Conservation (phyloP, 306 rosid species). For the Sphenostylis stenocarpa region DNA sequence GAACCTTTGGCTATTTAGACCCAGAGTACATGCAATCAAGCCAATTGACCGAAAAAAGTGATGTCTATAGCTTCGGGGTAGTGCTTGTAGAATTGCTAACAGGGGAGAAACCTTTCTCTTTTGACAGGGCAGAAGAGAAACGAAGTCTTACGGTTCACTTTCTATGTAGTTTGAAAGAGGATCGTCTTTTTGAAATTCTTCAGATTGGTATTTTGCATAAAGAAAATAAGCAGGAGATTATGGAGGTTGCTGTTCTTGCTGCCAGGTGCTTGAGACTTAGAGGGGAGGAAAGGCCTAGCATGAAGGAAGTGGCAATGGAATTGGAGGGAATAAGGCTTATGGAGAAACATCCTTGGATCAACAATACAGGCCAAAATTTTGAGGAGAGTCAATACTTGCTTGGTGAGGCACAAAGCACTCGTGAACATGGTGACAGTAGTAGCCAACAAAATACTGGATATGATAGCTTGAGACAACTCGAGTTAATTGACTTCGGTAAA, state of each 20-base stretch:
- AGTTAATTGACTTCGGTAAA: background rate
- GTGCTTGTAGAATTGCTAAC: background rate
- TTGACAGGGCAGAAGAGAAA: background rate
- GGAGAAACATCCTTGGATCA: background rate
- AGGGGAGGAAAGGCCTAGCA: background rate
- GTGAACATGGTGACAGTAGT: background rate
- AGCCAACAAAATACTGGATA: background rate
- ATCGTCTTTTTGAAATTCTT: background rate
- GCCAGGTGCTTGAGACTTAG: background rate
- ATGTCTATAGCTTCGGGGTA: background rate
- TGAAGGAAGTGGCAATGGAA: constrained; percentile 12
- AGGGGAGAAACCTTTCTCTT: background rate
- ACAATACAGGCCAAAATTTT: background rate
- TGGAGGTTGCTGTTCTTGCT: background rate
- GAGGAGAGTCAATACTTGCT: background rate
- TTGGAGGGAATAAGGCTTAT: background rate
- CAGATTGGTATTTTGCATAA: background rate
- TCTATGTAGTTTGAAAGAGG: background rate
- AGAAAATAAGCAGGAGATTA: background rate
- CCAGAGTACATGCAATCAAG: background rate
- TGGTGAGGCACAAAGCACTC: background rate
- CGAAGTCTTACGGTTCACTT: constrained; percentile 18
- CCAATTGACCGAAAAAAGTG: background rate
- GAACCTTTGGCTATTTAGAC: background rate
- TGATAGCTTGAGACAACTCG: background rate